Conservation (phyloP, 805 yeast genomes). For the Yarrowia sp. region DNA sequence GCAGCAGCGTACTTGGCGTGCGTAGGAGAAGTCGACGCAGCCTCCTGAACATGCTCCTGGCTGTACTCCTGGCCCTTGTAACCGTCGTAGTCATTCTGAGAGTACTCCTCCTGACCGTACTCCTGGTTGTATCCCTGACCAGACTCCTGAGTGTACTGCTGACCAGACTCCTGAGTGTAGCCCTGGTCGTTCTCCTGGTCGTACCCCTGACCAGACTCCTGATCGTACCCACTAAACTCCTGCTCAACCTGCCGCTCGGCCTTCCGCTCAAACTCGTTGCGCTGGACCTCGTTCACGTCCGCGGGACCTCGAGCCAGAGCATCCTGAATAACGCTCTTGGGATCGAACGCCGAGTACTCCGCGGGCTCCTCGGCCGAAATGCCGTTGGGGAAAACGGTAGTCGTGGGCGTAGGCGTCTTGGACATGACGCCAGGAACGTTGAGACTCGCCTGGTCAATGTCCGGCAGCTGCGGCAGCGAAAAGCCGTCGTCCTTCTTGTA, state of each 20-base stretch:
- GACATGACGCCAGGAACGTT: slow-evolving; percentile 20
- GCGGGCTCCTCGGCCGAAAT: neutral
- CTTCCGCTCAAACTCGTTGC: neutral
- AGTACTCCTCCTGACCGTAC: neutral
- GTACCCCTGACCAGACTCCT: no score
- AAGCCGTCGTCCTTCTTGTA: slow-evolving; percentile 7
- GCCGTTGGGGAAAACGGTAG: slow-evolving; percentile 4
- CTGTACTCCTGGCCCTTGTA: neutral
- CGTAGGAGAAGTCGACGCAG: neutral
- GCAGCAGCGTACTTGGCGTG: no score
- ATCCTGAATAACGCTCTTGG: slow-evolving; percentile 17
- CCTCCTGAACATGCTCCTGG: neutral
- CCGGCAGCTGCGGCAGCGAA: slow-evolving; percentile 9
- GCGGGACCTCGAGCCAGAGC: slow-evolving; percentile 9
- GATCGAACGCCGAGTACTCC: slow-evolving; percentile 12
- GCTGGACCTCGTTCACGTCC: neutral
- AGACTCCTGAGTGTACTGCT: no score
- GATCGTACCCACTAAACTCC: neutral
- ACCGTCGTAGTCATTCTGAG: neutral
- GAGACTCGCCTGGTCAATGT: slow-evolving; percentile 4
- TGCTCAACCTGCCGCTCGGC: neutral
- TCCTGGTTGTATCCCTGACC: neutral
- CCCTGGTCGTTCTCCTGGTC: neutral
- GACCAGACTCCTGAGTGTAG: no score
- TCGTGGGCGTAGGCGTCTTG: slow-evolving; percentile 8